Evolutionary conservation across 176 grass and related monocot species (phyloP).

Genomic region (Raddia distichophylla): DNA sequence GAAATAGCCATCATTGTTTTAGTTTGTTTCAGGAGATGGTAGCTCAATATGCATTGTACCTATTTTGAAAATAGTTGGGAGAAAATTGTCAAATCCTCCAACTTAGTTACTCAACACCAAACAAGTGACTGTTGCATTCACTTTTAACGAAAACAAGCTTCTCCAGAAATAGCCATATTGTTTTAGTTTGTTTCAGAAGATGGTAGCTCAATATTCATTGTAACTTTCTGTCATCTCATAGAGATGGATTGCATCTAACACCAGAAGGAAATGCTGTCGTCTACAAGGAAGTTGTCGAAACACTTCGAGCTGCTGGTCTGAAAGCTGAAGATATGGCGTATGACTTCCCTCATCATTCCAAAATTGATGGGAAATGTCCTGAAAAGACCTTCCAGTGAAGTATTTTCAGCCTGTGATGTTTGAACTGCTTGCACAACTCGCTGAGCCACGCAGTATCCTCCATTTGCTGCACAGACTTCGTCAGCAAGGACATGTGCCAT

Average conservation of each 20-base stretch:
- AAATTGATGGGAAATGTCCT: constrained; percentile 59
- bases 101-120: neutral
- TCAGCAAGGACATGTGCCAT: constrained; percentile 42
- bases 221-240: constrained; percentile 39
- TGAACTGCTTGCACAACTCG: constrained; percentile 8
- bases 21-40: neutral
- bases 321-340: constrained; percentile 63
- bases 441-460: constrained; percentile 40
- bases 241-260: constrained; percentile 86
- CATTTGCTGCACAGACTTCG: constrained; percentile 26
- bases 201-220: neutral
- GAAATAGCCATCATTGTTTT: neutral
- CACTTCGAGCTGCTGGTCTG: constrained; percentile 53
- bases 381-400: constrained; percentile 65
- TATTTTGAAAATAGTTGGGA: neutral
- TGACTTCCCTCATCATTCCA: constrained; percentile 83
- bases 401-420: constrained; percentile 1
- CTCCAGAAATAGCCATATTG: neutral
- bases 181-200: neutral
- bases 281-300: constrained; percentile 60
- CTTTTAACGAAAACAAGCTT: neutral
- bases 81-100: constrained; percentile 5
- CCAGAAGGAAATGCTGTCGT: constrained; percentile 74
- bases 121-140: neutral
- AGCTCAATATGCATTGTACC: neutral